Evolutionary conservation across 2,329 filamentous ascomycete genomes (phyloP), one percentile per base, ranked within the genome.

Genomic region (Neophaeococcomyces mojaviensis): DNA sequence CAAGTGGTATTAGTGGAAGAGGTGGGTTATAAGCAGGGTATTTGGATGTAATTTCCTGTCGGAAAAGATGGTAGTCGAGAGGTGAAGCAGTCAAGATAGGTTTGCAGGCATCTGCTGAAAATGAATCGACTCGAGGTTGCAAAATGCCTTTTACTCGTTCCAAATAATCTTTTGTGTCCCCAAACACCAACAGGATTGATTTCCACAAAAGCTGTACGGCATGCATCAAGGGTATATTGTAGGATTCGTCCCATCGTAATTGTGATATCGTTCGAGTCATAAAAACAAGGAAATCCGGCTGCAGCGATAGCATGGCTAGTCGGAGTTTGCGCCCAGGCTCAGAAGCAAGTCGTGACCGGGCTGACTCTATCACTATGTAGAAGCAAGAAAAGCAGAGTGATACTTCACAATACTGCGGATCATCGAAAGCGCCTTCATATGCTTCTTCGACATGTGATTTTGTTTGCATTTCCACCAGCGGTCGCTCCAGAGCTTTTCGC

Each of bases 1-100:
- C 90, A 12, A 97, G 73, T 1, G 88, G 88, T 49, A 97, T 81
- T 4, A 86, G 67, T 1, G 87, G 84, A 44, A 81, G 82, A 2
- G 92, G 92, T 2, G 92, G 89, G 48, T 94, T 84, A 63, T 98
- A 98, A 2, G 92, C 86, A 9, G 92, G 92, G 62, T 98, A 98
- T 67, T 98, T 98, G 2, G 90, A 96, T 13, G 85, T 94, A 48
- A 98, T 90, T 63, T 98, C 92, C 63, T 96, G 90, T 30, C 92
- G 83, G 61, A 98, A 98, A 18, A 89, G 77, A 61, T 98, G 90
- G 61, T 98, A 98, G 60, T 98, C 92, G 9, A 98, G 70, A 3
- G 92, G 92, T 1, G 90, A 96, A 3, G 92, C 90, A 1, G 86
- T 94, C 50, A 98, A 90, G 36, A 86, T 48, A 10, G 56, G 56